These are phyloP conservation scores for Dendrobium huoshanense DNA, from an alignment of 106 monocot species.

Conservation along the genomic window DNA sequence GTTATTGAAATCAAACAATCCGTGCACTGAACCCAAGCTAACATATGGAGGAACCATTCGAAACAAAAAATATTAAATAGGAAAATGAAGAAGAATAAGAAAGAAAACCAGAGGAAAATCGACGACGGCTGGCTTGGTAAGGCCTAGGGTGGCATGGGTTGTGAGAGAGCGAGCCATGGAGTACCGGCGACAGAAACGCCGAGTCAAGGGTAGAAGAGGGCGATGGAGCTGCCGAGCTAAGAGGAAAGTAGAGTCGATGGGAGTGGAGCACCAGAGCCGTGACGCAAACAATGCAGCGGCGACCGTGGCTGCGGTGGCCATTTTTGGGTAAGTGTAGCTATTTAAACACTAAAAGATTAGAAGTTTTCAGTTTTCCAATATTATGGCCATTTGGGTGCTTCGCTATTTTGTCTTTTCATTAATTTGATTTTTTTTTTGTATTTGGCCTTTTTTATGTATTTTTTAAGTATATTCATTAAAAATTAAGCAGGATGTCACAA, in stretches of 20 bases:
- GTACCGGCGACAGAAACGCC: background rate
- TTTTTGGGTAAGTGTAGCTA: background rate
- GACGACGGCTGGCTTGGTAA: background rate
- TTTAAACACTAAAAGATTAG: background rate
- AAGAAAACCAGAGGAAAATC: constrained; percentile 1
- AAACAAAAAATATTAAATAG: no score
- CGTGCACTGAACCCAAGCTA: no score
- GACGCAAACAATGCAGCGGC: background rate
- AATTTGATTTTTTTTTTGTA: no score
- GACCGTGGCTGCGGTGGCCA: background rate
- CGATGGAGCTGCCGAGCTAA: background rate
- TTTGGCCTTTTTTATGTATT: no score
- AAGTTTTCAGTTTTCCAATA: no score
- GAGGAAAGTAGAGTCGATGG: background rate
- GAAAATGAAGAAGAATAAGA: background rate
- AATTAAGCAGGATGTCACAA: no score
- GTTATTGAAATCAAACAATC: no score
- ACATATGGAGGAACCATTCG: no score
- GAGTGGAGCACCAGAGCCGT: background rate
- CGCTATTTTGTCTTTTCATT: no score
- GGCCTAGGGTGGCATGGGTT: constrained; percentile 2
- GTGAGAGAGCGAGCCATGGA: background rate
- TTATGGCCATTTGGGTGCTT: no score
- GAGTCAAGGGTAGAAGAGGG: background rate
- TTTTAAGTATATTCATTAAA: no score